These are phyloP conservation scores for Zymoseptoria brevis DNA, from an alignment of 2,329 filamentous ascomycete genomes.

Conservation along the genomic window DNA sequence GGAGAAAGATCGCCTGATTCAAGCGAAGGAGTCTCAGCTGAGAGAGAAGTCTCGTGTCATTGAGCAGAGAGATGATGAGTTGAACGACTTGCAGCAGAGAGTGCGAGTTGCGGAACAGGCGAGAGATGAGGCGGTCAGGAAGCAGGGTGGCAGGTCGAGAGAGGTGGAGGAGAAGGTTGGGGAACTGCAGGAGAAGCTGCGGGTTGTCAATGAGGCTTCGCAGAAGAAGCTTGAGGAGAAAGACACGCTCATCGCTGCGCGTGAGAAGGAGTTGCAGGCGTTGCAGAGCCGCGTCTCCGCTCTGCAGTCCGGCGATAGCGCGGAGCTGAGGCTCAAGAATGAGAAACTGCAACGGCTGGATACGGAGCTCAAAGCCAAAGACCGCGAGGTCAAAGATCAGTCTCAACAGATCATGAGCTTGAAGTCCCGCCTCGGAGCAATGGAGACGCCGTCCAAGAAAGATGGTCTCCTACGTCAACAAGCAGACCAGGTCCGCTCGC, in stretches of 20 bases:
- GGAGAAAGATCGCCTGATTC: slow-evolving; percentile 43
- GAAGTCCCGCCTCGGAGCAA: slow-evolving; percentile 26
- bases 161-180: slow-evolving; percentile 38
- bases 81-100: slow-evolving; percentile 35
- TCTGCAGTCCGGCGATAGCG: slow-evolving; percentile 25
- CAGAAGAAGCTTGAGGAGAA: slow-evolving; percentile 39
- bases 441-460: slow-evolving; percentile 33
- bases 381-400: slow-evolving; percentile 24
- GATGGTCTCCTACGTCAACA: slow-evolving; percentile 30
- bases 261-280: slow-evolving; percentile 34
- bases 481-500: slow-evolving; percentile 26
- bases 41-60: slow-evolving; percentile 68
- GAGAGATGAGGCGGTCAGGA: slow-evolving; percentile 21
- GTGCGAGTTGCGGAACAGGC: slow-evolving; percentile 22
- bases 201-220: slow-evolving; percentile 30
- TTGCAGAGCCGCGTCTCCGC: slow-evolving; percentile 26
- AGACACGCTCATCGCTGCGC: slow-evolving; percentile 33
- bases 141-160: slow-evolving; percentile 50
- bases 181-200: slow-evolving; percentile 44
- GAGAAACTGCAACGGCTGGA: slow-evolving; percentile 33
- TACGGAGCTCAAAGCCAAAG: slow-evolving; percentile 30
- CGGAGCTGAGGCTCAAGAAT: slow-evolving; percentile 25
- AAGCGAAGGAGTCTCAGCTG: slow-evolving; percentile 66
- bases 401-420: slow-evolving; percentile 26
- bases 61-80: slow-evolving; percentile 65